phyloP scores from a whole-genome alignment of 1,284 basidiomycete genomes.

The Microbotryum silenes-acaulis region DNA sequence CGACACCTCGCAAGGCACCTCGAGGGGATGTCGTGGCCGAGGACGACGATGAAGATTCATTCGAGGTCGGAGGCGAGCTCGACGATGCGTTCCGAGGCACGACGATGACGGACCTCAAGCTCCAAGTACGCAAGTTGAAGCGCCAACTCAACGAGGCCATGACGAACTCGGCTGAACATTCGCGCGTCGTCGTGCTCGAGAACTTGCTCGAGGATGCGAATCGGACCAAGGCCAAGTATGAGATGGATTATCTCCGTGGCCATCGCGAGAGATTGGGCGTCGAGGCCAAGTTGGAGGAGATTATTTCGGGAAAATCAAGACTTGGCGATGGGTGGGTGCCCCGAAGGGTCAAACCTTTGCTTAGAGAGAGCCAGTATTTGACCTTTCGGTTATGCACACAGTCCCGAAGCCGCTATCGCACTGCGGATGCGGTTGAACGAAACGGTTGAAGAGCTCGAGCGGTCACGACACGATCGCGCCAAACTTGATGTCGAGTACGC shows the following conservation, averaged over 20 bases:
- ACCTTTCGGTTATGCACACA: conserved; percentile 38
- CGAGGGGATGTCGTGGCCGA: conserved; percentile 10
- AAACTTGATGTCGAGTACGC: conserved; percentile 67
- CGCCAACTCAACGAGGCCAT: conserved; percentile 67
- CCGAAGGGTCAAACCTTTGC: too few species aligned
- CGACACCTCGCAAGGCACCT: not conserved
- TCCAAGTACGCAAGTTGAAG: conserved; percentile 73
- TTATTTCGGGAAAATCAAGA: conserved; percentile 66
- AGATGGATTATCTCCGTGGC: conserved; percentile 74
- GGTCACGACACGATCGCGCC: conserved; percentile 57
- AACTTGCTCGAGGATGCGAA: conserved; percentile 85
- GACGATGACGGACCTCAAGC: conserved; percentile 83
- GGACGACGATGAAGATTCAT: conserved; percentile 28
- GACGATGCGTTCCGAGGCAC: conserved; percentile 73
- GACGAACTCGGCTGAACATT: conserved; percentile 66
- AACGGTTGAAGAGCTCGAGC: conserved; percentile 71
- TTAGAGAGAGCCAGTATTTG: not conserved
- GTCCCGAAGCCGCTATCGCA: conserved; percentile 77
- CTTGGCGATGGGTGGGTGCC: conserved; percentile 65
- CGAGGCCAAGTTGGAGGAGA: conserved; percentile 76
- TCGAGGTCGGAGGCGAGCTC: conserved; percentile 62
- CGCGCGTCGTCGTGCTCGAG: conserved; percentile 71
- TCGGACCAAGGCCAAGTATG: conserved; percentile 79
- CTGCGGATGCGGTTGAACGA: conserved; percentile 80
- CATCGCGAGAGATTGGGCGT: conserved; percentile 75